Conservation (phyloP, 2,329 filamentous ascomycete genomes). For the Colletotrichum abscissum region DNA sequence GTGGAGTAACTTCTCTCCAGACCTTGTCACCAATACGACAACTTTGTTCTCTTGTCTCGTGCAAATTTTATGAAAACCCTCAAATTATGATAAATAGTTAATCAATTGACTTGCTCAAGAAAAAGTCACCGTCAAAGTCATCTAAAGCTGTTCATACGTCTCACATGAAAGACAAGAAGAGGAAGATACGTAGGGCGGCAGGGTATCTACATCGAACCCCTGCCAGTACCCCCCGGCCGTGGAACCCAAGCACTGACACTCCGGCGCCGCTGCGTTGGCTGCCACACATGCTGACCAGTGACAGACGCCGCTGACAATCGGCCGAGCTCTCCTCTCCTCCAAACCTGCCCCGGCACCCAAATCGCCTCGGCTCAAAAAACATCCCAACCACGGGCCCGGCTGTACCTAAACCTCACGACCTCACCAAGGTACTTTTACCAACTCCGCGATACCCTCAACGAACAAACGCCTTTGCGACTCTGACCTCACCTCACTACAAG, state of each 20-base stretch:
- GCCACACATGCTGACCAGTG: slow-evolving; percentile 15
- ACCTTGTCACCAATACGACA: not conserved
- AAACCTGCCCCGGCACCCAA: slow-evolving; percentile 5
- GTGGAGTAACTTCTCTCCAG: not conserved
- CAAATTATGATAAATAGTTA: not conserved
- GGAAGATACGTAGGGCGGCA: not conserved
- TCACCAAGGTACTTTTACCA: not conserved
- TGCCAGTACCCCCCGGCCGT: not conserved
- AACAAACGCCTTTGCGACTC: not conserved
- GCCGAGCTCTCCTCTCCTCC: slow-evolving; percentile 23
- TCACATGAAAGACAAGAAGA: not conserved
- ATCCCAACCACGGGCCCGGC: not conserved
- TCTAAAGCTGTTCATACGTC: not conserved
- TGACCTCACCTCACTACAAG: not conserved
- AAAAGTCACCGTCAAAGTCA: not conserved
- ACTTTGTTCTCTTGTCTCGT: too few species aligned
- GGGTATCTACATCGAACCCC: not conserved
- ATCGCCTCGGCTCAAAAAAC: slow-evolving; percentile 30
- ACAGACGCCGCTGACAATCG: slow-evolving; percentile 6
- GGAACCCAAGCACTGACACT: not conserved
- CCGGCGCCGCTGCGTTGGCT: slow-evolving; percentile 12
- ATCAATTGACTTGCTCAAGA: not conserved
- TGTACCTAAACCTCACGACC: not conserved
- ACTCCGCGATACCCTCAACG: not conserved
- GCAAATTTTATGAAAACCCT: too few species aligned